These are phyloP conservation scores for Proliferodiscus dingleyae DNA, from an alignment of 2,329 filamentous ascomycete species.

Conservation along the genomic window DNA sequence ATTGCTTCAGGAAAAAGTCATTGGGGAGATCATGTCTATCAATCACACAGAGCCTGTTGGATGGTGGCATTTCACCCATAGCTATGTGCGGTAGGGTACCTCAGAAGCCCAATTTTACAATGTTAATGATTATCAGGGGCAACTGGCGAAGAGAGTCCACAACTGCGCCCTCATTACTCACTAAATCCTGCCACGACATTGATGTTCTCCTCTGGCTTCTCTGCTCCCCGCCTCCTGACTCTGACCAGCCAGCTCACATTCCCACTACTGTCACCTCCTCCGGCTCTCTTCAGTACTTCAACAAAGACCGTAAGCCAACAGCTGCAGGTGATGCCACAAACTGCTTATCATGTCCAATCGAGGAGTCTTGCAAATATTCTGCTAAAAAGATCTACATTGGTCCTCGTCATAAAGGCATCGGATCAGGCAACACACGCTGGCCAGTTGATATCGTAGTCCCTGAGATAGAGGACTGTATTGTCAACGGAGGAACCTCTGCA, in stretches of 20 bases:
- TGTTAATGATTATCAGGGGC: conserved; percentile 46
- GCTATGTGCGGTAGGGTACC: conserved; percentile 62
- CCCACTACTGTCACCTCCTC: conserved; percentile 71
- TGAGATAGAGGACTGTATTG: conserved; percentile 76
- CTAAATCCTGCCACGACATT: conserved; percentile 95
- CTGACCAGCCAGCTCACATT: conserved; percentile 55
- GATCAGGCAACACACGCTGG: conserved; percentile 66
- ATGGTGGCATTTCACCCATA: conserved; percentile 93
- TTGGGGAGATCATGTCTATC: conserved; percentile 81
- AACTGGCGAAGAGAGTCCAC: conserved; percentile 85
- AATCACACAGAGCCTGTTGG: conserved; percentile 94
- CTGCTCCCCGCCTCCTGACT: conserved; percentile 50
- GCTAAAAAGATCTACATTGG: conserved; percentile 64
- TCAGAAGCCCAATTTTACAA: not conserved
- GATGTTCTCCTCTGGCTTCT: conserved; percentile 90
- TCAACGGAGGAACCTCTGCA: conserved; percentile 38
- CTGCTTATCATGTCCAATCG: conserved; percentile 74
- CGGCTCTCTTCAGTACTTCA: conserved; percentile 75
- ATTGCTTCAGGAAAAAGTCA: conserved; percentile 65
- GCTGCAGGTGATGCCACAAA: conserved; percentile 76
- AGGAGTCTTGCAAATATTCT: conserved; percentile 76
- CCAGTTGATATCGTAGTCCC: conserved; percentile 85
- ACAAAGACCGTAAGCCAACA: conserved; percentile 67
- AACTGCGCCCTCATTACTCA: conserved; percentile 77
- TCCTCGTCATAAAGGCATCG: conserved; percentile 50